These are phyloP conservation scores for Discostella pseudostelligera DNA, from an alignment of 108 stramenopile genomes.

Conservation along the genomic window DNA sequence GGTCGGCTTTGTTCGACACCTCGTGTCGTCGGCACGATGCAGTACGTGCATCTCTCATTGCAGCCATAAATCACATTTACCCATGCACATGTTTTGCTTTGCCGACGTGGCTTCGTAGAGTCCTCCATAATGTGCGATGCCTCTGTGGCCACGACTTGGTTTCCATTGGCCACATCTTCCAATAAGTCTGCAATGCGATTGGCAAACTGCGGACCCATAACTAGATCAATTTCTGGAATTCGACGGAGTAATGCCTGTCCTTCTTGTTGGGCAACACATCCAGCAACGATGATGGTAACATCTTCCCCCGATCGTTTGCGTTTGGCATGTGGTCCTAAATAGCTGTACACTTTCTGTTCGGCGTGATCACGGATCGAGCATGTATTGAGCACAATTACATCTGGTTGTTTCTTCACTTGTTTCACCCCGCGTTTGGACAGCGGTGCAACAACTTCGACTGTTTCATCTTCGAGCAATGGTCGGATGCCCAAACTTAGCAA, in stretches of 20 bases:
- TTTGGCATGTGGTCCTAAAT: constrained; percentile 65
- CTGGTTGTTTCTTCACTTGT: constrained; percentile 48
- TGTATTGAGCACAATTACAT: constrained; percentile 94
- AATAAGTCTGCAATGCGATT: constrained; percentile 93
- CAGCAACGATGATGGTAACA: constrained; percentile 82
- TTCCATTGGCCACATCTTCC: constrained; percentile 90
- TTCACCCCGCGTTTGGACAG: constrained; percentile 22
- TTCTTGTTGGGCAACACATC: constrained; percentile 91
- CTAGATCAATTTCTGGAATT: constrained; percentile 83
- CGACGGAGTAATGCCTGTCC: constrained; percentile 76
- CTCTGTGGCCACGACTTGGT: constrained; percentile 95
- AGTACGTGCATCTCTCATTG: constrained; percentile 97
- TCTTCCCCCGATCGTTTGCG: constrained; percentile 68
- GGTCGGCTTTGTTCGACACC: constrained; percentile 96
- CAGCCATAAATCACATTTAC: constrained; percentile 97
- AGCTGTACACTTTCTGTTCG: constrained; percentile 90
- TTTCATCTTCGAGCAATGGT: constrained; percentile 45
- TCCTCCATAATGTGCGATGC: constrained; percentile 95
- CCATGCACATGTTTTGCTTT: constrained; percentile 86
- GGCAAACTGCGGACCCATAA: constrained; percentile 95
- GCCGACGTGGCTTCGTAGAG: constrained; percentile 85
- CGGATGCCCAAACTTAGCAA: constrained; percentile 81
- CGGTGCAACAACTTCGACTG: constrained; percentile 5
- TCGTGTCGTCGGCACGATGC: constrained; percentile 94
- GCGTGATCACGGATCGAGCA: constrained; percentile 97